phyloP scores from a whole-genome alignment of 2,329 filamentous ascomycete species.

The Scedosporium minutisporum region DNA sequence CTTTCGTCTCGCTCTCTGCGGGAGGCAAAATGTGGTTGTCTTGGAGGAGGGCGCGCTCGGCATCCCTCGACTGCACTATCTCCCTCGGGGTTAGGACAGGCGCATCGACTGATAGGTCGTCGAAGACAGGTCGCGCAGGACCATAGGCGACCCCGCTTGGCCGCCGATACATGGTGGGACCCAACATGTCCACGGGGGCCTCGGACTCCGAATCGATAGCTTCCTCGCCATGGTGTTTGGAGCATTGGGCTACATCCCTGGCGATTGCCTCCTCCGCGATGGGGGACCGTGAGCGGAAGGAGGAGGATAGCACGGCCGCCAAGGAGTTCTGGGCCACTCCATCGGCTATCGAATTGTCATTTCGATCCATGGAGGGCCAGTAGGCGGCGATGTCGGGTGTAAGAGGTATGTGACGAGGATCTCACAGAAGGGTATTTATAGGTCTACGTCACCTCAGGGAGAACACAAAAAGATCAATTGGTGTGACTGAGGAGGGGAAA shows the following conservation, averaged over 20 bases:
- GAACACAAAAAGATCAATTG: neutral
- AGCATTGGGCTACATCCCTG: conserved; percentile 55
- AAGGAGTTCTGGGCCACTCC: neutral
- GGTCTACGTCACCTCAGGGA: neutral
- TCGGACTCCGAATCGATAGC: conserved; percentile 22
- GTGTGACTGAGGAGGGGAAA: no score
- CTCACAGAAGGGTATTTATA: neutral
- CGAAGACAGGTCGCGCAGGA: conserved; percentile 59
- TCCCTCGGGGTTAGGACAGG: conserved; percentile 44
- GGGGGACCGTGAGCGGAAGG: conserved; percentile 52
- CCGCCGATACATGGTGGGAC: conserved; percentile 57
- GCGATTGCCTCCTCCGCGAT: conserved; percentile 57
- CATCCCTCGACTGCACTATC: conserved; percentile 44
- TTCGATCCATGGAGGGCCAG: neutral
- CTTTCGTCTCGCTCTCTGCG: conserved; percentile 27
- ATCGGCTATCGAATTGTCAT: neutral
- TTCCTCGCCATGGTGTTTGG: conserved; percentile 40
- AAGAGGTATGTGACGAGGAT: neutral
- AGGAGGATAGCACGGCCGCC: conserved; percentile 26
- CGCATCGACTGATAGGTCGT: conserved; percentile 41
- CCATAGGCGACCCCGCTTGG: conserved; percentile 69
- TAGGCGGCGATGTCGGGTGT: neutral
- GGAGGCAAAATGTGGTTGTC: conserved; percentile 58
- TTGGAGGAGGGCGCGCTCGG: conserved; percentile 50
- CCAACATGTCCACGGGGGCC: conserved; percentile 20